Conservation (phyloP, 129 eudicot species). For the Ambrosia trifida region DNA sequence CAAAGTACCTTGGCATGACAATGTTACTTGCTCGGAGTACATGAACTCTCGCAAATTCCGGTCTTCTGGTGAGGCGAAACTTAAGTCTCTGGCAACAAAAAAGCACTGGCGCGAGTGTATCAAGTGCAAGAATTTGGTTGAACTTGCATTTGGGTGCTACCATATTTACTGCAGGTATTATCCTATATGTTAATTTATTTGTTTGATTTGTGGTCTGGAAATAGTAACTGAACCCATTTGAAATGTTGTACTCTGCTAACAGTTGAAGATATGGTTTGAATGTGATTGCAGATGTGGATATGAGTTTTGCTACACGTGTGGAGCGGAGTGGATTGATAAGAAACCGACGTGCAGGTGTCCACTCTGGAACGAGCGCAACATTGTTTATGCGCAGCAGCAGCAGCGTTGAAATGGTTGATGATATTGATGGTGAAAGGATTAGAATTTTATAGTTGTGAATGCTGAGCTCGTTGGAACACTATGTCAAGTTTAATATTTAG, state of each 20-base stretch:
- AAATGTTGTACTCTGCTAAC: background rate
- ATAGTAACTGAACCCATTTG: no score
- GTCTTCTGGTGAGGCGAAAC: slow-evolving; percentile 48
- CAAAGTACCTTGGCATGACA: slow-evolving; percentile 63
- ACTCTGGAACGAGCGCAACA: slow-evolving; percentile 59
- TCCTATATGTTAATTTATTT: no score
- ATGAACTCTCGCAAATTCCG: slow-evolving; percentile 33
- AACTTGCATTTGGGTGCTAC: slow-evolving; percentile 59
- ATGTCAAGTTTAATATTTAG: no score
- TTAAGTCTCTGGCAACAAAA: slow-evolving; percentile 44
- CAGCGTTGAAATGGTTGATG: background rate
- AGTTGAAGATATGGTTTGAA: background rate
- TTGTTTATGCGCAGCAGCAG: slow-evolving; percentile 5
- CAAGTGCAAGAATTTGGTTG: slow-evolving; percentile 57
- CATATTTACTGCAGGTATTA: slow-evolving; percentile 74
- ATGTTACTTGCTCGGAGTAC: slow-evolving; percentile 44
- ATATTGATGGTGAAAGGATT: background rate
- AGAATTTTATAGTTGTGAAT: background rate
- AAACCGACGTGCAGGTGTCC: slow-evolving; percentile 60
- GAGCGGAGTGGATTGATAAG: slow-evolving; percentile 71
- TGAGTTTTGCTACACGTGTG: slow-evolving; percentile 78
- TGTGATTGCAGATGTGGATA: slow-evolving; percentile 61
- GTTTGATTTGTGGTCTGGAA: no score
- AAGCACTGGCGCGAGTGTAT: slow-evolving; percentile 62
- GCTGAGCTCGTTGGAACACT: background rate